Percentiles rank a stretch among this genome's conserved stretches.
These are phyloP conservation scores for Venturia oleaginea DNA, from an alignment of 2,329 filamentous ascomycete species.

Conservation along the genomic window DNA sequence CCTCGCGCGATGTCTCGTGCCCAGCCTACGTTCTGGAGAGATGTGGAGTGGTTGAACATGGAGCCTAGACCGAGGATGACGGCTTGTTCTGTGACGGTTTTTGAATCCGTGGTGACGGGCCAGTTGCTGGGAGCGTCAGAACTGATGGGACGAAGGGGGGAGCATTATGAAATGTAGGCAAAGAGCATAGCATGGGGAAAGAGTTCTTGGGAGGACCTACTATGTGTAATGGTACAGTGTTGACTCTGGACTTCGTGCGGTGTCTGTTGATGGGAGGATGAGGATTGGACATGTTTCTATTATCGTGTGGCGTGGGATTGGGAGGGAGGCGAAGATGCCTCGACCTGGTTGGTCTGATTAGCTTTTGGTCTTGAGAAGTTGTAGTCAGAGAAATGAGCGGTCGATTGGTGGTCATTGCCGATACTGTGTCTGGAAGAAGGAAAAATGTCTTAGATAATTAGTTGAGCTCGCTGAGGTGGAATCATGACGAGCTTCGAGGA, in stretches of 20 bases:
- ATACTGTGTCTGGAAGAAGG: background rate
- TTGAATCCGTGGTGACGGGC: constrained; percentile 22
- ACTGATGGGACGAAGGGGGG: background rate
- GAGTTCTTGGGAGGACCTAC: constrained; percentile 30
- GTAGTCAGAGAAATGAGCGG: too few species aligned
- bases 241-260: constrained; percentile 42
- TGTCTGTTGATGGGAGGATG: constrained; percentile 39
- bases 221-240: constrained; percentile 49
- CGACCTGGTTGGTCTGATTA: constrained; percentile 33
- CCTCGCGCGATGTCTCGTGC: constrained; percentile 37
- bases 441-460: too few species aligned
- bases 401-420: too few species aligned
- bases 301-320: constrained; percentile 39
- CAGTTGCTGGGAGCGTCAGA: constrained; percentile 31
- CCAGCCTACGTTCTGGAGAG: constrained; percentile 48
- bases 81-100: constrained; percentile 31
- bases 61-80: constrained; percentile 46
- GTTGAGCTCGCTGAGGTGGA: too few species aligned
- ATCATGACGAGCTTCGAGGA: too few species aligned
- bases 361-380: background rate
- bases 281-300: constrained; percentile 46
- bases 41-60: constrained; percentile 49
- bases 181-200: too few species aligned
- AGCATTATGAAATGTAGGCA: too few species aligned
- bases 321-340: constrained; percentile 41